Evolutionary conservation across 139 green algal genomes (phyloP).

Genomic region (Penium margaritaceum): DNA sequence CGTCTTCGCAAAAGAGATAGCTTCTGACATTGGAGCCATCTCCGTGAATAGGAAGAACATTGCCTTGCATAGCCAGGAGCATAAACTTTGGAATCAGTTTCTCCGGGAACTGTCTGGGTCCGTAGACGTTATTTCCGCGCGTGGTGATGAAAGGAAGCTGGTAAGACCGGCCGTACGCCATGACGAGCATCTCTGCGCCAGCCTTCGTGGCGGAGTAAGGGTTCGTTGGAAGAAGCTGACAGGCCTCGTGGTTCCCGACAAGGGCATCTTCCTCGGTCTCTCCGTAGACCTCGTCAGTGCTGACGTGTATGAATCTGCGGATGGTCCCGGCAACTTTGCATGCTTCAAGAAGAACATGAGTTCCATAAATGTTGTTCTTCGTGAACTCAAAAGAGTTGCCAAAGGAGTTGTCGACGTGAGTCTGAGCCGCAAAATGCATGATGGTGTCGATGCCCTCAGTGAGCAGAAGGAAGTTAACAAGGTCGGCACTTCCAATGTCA

Average conservation of each 20-base stretch:
- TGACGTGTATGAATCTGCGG: slow-evolving; percentile 84
- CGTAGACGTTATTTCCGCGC: slow-evolving; percentile 98
- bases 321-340: slow-evolving; percentile 67
- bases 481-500: slow-evolving; percentile 83
- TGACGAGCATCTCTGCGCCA: slow-evolving; percentile 93
- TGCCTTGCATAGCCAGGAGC: slow-evolving; percentile 50
- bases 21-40: slow-evolving; percentile 50
- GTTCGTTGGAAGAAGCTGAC: slow-evolving; percentile 87
- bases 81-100: slow-evolving; percentile 59
- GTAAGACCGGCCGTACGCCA: slow-evolving; percentile 75
- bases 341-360: slow-evolving; percentile 89
- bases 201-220: slow-evolving; percentile 90
- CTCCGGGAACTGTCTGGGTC: slow-evolving; percentile 80
- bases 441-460: slow-evolving; percentile 88
- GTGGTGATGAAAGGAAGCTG: slow-evolving; percentile 78
- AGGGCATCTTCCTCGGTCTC: slow-evolving; percentile 40
- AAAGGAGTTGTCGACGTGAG: slow-evolving; percentile 97
- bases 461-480: slow-evolving; percentile 75
- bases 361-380: slow-evolving; percentile 93
- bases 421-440: slow-evolving; percentile 96
- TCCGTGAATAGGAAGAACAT: slow-evolving; percentile 63
- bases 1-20: slow-evolving; percentile 81
- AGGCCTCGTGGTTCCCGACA: slow-evolving; percentile 62
- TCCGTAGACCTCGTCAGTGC: slow-evolving; percentile 57
- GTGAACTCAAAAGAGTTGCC: slow-evolving; percentile 71